phyloP scores from a whole-genome alignment of 2,329 filamentous ascomycete species.

The Corinectria fuckeliana region DNA sequence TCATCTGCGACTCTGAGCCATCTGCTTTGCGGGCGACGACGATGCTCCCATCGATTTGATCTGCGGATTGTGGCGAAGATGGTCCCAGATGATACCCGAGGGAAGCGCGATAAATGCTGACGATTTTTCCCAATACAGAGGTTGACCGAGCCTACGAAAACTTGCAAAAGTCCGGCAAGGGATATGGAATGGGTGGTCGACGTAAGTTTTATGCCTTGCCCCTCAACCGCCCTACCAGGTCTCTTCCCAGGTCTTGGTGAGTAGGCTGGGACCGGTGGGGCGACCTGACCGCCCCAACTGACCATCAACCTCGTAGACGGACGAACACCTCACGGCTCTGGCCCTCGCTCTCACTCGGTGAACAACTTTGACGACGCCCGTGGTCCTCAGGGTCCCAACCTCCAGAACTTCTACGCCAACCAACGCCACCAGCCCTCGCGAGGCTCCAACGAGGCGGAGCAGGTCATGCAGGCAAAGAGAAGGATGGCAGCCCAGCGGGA shows the following conservation, averaged over 20 bases:
- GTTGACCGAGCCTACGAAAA: conserved; percentile 96
- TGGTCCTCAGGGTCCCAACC: conserved; percentile 72
- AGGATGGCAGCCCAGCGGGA: conserved; percentile 99
- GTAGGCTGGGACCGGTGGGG: conserved; percentile 27
- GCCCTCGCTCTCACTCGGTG: conserved; percentile 80
- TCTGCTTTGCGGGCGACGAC: neutral
- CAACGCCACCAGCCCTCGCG: conserved; percentile 90
- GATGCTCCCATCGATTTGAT: neutral
- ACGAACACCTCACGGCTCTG: conserved; percentile 68
- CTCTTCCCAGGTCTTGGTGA: conserved; percentile 26
- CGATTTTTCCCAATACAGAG: conserved; percentile 62
- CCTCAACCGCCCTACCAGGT: conserved; percentile 17
- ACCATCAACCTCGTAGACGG: conserved; percentile 62
- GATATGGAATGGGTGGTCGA: conserved; percentile 75
- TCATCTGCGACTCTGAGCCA: neutral
- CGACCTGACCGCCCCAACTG: conserved; percentile 28
- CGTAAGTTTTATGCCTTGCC: conserved; percentile 71
- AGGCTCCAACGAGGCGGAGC: conserved; percentile 89
- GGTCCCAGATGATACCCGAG: neutral
- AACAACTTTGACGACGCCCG: conserved; percentile 81
- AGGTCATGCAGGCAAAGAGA: conserved; percentile 99
- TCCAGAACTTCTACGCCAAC: conserved; percentile 92
- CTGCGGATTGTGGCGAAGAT: neutral
- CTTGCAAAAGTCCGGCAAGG: conserved; percentile 94
- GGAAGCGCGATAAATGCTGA: conserved; percentile 33